Percentiles rank a stretch among this genome's conserved stretches.
These are phyloP conservation scores for Umbelopsis sp. DNA, from an alignment of 192 early-diverging fungal species.

Conservation along the genomic window DNA sequence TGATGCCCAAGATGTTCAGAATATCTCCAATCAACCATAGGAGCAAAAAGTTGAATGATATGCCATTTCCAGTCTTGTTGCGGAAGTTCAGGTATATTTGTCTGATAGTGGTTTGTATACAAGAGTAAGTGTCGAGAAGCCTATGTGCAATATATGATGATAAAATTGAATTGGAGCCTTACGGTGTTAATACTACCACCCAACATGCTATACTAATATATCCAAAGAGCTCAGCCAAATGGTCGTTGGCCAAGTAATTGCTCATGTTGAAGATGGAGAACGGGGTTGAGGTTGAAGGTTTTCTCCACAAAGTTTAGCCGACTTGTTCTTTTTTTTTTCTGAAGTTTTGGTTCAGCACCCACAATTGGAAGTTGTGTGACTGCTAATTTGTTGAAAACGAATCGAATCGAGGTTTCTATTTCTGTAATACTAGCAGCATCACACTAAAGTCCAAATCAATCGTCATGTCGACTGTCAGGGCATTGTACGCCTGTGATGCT, in stretches of 20 bases:
- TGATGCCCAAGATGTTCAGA: conserved; percentile 70
- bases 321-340: background rate
- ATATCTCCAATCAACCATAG: conserved; percentile 81
- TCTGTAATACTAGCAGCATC: background rate
- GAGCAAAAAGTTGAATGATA: conserved; percentile 70
- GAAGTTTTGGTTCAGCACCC: background rate
- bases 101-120: conserved; percentile 24
- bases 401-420: background rate
- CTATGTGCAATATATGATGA: background rate
- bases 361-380: background rate
- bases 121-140: too few species aligned
- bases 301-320: too few species aligned
- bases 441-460: background rate
- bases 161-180: conserved; percentile 22
- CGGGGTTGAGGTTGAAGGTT: background rate
- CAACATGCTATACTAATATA: conserved; percentile 75
- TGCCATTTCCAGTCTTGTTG: conserved; percentile 73
- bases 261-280: background rate
- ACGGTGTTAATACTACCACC: conserved; percentile 84
- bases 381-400: background rate
- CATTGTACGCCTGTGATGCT: conserved; percentile 50
- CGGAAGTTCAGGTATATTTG: conserved; percentile 79
- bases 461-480: conserved; percentile 1
- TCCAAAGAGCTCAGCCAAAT: conserved; percentile 46
- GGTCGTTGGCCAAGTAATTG: background rate